A percentile compares a stretch with the other conserved stretches of the same genome.
These are phyloP conservation scores for Paxillus involutus DNA, from an alignment of 768 basidiomycete genomes.

Conservation along the genomic window DNA sequence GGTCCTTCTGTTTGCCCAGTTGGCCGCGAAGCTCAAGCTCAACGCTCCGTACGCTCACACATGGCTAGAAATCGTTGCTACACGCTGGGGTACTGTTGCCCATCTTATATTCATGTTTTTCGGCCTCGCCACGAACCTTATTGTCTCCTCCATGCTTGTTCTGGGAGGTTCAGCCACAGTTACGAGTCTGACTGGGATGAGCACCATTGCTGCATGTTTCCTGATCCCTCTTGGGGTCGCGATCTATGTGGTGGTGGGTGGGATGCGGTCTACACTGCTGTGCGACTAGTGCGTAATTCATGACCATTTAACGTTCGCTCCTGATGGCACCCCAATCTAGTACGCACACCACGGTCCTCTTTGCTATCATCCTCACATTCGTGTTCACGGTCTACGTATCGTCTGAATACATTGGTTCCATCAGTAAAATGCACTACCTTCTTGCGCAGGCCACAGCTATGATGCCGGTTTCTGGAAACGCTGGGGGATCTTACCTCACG, in stretches of 20 bases:
- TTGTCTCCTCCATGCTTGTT: constrained; percentile 85
- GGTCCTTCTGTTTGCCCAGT: constrained; percentile 87
- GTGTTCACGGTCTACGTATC: constrained; percentile 83
- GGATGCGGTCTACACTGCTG: constrained; percentile 82
- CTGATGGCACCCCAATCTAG: constrained; percentile 35
- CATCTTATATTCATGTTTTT: constrained; percentile 91
- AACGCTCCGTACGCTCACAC: constrained; percentile 89
- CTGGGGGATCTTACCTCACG: constrained; percentile 81
- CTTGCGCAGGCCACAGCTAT: constrained; percentile 55
- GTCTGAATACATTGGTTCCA: constrained; percentile 76
- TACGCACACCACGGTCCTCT: constrained; percentile 85
- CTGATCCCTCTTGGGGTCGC: constrained; percentile 85
- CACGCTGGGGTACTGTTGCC: constrained; percentile 76
- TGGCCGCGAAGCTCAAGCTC: constrained; percentile 88
- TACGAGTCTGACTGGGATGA: constrained; percentile 85
- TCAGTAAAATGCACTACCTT: constrained; percentile 74
- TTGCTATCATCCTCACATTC: constrained; percentile 79
- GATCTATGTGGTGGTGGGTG: constrained; percentile 85
- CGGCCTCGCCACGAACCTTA: constrained; percentile 88
- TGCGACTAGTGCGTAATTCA: constrained; percentile 73
- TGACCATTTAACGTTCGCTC: not conserved
- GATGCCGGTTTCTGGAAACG: constrained; percentile 77
- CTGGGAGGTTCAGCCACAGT: constrained; percentile 88
- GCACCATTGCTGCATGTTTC: constrained; percentile 88
- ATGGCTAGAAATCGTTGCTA: constrained; percentile 82